Evolutionary conservation across 495 filamentous ascomycete genomes (phyloP).

Genomic region (Aspergillus avenaceus): DNA sequence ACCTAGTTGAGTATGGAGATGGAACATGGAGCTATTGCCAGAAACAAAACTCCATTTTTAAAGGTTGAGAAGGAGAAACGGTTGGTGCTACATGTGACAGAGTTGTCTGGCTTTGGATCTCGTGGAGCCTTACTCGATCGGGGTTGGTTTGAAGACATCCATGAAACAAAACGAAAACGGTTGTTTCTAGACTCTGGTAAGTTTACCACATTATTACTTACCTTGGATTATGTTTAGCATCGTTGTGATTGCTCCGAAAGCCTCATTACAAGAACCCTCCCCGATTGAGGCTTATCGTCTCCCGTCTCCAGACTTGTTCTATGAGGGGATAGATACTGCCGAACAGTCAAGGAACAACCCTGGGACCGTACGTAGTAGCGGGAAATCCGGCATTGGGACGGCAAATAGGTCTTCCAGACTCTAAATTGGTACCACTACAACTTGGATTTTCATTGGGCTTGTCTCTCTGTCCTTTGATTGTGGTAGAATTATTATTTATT

Average conservation of each 20-base stretch:
- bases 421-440: neutral
- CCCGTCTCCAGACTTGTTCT: neutral
- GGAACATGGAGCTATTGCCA: neutral
- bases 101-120: neutral
- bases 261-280: neutral
- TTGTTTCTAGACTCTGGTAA: too few species aligned
- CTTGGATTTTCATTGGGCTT: neutral
- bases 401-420: constrained; percentile 1
- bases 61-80: neutral
- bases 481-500: neutral
- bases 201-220: too few species aligned
- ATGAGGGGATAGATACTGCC: neutral
- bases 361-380: neutral
- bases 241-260: neutral
- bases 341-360: neutral
- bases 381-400: neutral
- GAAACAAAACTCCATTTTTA: neutral
- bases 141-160: neutral
- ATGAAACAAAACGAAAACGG: neutral
- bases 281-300: neutral
- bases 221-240: neutral
- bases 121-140: neutral
- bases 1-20: too few species aligned
- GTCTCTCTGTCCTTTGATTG: neutral
- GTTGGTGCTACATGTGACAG: neutral